Percentiles rank a stretch among this genome's conserved stretches.
These are phyloP conservation scores for Immersiella caudata DNA, from an alignment of 495 filamentous ascomycete genomes.

Conservation along the genomic window DNA sequence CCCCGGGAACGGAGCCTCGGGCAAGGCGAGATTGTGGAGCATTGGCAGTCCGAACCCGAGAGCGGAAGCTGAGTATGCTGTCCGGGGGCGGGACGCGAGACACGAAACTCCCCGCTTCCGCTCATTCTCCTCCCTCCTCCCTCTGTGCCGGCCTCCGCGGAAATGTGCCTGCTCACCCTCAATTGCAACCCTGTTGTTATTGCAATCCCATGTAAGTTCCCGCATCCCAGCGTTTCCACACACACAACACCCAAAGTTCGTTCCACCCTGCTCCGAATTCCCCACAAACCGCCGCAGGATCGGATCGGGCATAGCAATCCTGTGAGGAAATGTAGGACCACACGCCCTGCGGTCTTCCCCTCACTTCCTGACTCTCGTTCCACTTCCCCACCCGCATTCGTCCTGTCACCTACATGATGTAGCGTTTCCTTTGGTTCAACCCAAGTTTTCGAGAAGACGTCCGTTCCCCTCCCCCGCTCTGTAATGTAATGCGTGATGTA, in stretches of 20 bases:
- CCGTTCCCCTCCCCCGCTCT: conserved; percentile 11
- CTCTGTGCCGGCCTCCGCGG: not conserved
- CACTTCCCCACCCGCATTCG: not conserved
- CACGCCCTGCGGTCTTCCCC: not conserved
- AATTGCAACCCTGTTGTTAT: not conserved
- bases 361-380: not conserved
- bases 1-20: not conserved
- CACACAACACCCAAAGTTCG: not conserved
- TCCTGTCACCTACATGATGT: not conserved
- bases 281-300: not conserved
- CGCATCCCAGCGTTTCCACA: not conserved
- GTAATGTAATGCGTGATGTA: conserved; percentile 13
- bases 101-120: not conserved
- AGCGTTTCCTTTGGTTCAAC: not conserved
- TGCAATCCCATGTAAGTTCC: not conserved
- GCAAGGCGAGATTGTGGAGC: not conserved
- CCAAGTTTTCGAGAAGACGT: not conserved
- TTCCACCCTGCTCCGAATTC: not conserved
- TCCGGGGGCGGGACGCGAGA: not conserved
- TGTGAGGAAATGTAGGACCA: not conserved
- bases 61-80: not conserved
- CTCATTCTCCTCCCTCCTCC: not conserved
- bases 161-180: not conserved
- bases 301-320: not conserved
- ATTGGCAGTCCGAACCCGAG: not conserved